Conservation (phyloP, 2,329 filamentous ascomycete genomes). For the Arthrobotrys iridis region DNA sequence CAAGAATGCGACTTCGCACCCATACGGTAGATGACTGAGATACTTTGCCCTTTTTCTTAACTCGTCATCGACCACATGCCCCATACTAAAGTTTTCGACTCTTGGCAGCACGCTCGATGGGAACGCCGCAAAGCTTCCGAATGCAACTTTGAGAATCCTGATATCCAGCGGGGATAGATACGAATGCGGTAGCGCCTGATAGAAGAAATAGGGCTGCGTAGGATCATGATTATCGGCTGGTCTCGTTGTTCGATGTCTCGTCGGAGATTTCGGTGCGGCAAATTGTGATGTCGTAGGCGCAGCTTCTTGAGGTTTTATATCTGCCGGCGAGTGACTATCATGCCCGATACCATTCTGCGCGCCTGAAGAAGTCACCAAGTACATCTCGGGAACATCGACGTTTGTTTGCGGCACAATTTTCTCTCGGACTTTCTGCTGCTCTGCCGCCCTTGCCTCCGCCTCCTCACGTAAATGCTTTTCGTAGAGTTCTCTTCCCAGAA, state of each 20-base stretch:
- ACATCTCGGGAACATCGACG: conserved; percentile 49
- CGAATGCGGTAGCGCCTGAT: conserved; percentile 84
- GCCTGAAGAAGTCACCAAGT: conserved; percentile 39
- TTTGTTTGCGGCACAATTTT: conserved; percentile 39
- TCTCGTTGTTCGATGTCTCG: conserved; percentile 31
- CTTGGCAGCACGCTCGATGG: conserved; percentile 86
- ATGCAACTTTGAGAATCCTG: conserved; percentile 87
- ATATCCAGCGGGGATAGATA: conserved; percentile 93
- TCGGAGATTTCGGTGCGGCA: conserved; percentile 32
- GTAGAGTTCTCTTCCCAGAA: conserved; percentile 25
- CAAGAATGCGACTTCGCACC: conserved; percentile 89
- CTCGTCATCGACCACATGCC: conserved; percentile 85
- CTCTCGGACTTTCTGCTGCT: conserved; percentile 5
- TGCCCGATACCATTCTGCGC: conserved; percentile 25
- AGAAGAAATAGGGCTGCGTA: conserved; percentile 77
- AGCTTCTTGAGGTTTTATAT: not conserved
- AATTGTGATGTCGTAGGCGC: not conserved
- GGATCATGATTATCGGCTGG: conserved; percentile 62
- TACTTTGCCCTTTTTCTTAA: conserved; percentile 86
- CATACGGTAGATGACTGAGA: conserved; percentile 82
- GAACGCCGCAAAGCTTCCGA: conserved; percentile 82
- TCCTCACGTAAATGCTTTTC: conserved; percentile 37
- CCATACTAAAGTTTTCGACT: conserved; percentile 87
- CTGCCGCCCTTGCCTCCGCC: conserved; percentile 29
- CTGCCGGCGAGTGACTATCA: not conserved